Evolutionary conservation across 1,284 basidiomycete genomes (phyloP), one percentile per base, ranked within the genome.

Genomic region (Ganoderma sinense): DNA sequence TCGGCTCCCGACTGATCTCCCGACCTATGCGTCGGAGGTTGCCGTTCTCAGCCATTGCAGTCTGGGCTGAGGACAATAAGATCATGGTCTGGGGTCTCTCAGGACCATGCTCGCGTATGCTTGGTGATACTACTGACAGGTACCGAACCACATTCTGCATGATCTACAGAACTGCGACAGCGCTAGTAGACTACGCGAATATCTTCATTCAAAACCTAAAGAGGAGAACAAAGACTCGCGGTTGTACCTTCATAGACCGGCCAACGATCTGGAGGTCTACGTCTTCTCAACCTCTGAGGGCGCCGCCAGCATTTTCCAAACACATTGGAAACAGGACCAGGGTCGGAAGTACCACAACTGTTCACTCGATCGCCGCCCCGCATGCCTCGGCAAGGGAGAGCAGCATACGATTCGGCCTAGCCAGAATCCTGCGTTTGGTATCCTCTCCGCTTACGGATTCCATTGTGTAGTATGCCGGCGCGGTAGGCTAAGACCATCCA

Each of bases 381-480:
- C 51, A 20, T n/a, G 1, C 48, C 10, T 51, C 23, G 20, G n/a
- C n/a, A 20, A 51, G 48, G n/a, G 48, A n/a, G 10, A n/a, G 23
- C 2, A n/a, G 10, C 29, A 43, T 33, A 26, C 40, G 55, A 59
- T 58, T 20, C 7, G 14, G 23, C 40, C 64, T 18, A 29, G 26
- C 41, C 36, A 31, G 20, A 4, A 23, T 40, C 14, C 23, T 26
- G 40, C 41, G 39, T 29, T 20, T 40, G 29, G 48, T 26, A 51
- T 23, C n/a, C 48, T 51, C 7, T 20, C 43, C 43, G 62, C 60
- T 23, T 39, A 48, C 33, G 51, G 62, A n/a, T 16, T 64, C 33
- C 31, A 64, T 55, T 64, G 62, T 55, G 62, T 36, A 60, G 62
- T 36, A 60, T 36, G 56, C 64, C 26, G 43, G 40, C 20, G 8